These are phyloP conservation scores for Ceratocystis eucalypticola DNA, from an alignment of 2,329 filamentous ascomycete species.

Conservation along the genomic window DNA sequence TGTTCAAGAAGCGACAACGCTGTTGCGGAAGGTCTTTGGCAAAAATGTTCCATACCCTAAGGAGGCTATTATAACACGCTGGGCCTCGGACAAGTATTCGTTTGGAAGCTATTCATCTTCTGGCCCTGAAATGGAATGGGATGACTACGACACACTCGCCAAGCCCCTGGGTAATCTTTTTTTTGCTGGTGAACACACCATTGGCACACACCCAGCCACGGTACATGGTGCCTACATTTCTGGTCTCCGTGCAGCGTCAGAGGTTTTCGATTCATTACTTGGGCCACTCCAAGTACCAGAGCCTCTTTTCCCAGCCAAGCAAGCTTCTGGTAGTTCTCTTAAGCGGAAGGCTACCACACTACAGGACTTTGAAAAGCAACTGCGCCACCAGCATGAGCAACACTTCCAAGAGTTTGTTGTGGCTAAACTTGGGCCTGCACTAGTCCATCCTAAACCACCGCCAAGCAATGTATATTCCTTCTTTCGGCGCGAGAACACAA, in stretches of 20 bases:
- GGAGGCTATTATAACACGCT: conserved; percentile 82
- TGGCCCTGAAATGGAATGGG: conserved; percentile 63
- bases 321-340: conserved; percentile 31
- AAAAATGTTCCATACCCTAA: conserved; percentile 57
- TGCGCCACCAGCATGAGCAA: conserved; percentile 43
- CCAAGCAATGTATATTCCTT: conserved; percentile 78
- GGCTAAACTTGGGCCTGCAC: conserved; percentile 56
- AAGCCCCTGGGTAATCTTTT: conserved; percentile 71
- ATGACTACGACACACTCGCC: conserved; percentile 90
- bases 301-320: conserved; percentile 59
- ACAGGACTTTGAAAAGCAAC: conserved; percentile 27
- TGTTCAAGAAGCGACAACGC: conserved; percentile 63
- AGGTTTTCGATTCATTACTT: conserved; percentile 66
- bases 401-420: conserved; percentile 40
- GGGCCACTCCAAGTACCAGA: conserved; percentile 66
- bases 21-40: conserved; percentile 65
- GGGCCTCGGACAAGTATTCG: conserved; percentile 84
- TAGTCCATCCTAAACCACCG: conserved; percentile 56
- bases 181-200: conserved; percentile 95
- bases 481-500: conserved; percentile 67
- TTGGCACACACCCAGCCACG: conserved; percentile 86
- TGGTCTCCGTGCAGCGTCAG: conserved; percentile 75
- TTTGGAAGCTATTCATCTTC: conserved; percentile 92
- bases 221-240: conserved; percentile 95
- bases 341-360: conserved; percentile 40